A percentile compares a stretch with the other conserved stretches of the same genome.
phyloP scores from a whole-genome alignment of 2,329 filamentous ascomycete species.

The Neopestalotiopsis rosae region DNA sequence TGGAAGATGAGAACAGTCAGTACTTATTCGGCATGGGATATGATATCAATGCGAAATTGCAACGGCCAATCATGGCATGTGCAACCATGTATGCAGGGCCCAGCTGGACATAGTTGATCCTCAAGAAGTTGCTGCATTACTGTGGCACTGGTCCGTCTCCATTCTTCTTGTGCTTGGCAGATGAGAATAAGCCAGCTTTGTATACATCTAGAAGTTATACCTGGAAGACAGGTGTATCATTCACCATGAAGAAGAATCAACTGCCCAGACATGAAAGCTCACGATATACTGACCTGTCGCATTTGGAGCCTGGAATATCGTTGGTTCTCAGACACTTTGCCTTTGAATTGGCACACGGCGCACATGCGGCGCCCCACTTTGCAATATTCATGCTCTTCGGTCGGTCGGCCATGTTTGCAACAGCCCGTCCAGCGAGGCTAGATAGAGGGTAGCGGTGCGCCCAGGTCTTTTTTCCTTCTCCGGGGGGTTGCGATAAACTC shows the following conservation, averaged over 20 bases:
- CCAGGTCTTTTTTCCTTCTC: neutral
- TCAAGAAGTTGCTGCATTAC: slow-evolving; percentile 18
- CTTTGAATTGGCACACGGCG: slow-evolving; percentile 53
- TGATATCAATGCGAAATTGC: neutral
- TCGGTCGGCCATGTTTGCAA: slow-evolving; percentile 27
- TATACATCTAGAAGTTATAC: neutral
- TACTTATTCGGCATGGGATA: neutral
- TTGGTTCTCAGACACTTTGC: slow-evolving; percentile 55
- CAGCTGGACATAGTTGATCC: neutral
- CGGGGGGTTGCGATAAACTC: neutral
- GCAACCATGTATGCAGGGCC: neutral
- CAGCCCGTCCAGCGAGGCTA: neutral
- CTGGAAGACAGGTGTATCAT: neutral
- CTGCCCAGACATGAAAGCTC: neutral
- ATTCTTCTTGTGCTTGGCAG: slow-evolving; percentile 49
- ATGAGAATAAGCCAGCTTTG: neutral
- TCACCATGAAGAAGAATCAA: neutral
- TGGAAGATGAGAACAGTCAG: neutral
- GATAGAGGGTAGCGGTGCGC: neutral
- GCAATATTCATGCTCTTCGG: slow-evolving; percentile 31
- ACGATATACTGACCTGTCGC: slow-evolving; percentile 41
- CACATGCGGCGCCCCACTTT: slow-evolving; percentile 56
- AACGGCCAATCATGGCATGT: neutral
- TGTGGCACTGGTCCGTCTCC: neutral
- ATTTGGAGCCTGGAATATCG: slow-evolving; percentile 43